Conservation (phyloP, 2,329 filamentous ascomycete genomes). For the Colletotrichum lentis region DNA sequence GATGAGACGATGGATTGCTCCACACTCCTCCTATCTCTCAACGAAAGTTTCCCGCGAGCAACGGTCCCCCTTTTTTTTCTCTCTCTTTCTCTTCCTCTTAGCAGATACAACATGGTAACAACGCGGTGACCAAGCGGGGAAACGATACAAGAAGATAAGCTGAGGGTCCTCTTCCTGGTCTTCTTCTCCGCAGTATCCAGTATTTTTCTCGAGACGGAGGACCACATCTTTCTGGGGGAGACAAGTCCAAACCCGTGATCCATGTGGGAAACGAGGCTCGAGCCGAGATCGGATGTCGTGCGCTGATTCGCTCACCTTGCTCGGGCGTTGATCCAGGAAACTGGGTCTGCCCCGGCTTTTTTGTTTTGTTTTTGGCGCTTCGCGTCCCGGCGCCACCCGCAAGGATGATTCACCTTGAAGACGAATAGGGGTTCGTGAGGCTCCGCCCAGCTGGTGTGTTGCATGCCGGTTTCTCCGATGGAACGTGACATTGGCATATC, state of each 20-base stretch:
- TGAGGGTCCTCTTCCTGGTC: conserved; percentile 1
- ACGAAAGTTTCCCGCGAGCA: conserved; percentile 2
- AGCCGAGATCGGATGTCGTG: conserved; percentile 2
- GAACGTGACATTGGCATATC: conserved; percentile 30
- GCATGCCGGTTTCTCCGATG: conserved; percentile 29
- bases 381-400: conserved; percentile 18
- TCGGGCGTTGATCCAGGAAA: conserved; percentile 10
- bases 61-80: conserved; percentile 6
- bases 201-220: neutral
- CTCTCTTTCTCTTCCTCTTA: conserved; percentile 8
- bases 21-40: conserved; percentile 24
- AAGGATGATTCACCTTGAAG: conserved; percentile 12
- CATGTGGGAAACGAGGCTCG: conserved; percentile 6
- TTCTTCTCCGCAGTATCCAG: conserved; percentile 26
- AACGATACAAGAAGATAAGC: conserved; percentile 16
- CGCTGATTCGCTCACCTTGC: conserved; percentile 17
- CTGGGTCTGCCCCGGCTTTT: conserved; percentile 28
- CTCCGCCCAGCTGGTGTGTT: conserved; percentile 21
- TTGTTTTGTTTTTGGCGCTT: neutral
- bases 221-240: conserved; percentile 1
- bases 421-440: conserved; percentile 13
- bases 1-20: neutral
- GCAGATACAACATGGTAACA: conserved; percentile 24
- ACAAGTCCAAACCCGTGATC: neutral
- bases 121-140: neutral